Conservation (phyloP, 768 basidiomycete genomes). For the Suillus subalutaceus region DNA sequence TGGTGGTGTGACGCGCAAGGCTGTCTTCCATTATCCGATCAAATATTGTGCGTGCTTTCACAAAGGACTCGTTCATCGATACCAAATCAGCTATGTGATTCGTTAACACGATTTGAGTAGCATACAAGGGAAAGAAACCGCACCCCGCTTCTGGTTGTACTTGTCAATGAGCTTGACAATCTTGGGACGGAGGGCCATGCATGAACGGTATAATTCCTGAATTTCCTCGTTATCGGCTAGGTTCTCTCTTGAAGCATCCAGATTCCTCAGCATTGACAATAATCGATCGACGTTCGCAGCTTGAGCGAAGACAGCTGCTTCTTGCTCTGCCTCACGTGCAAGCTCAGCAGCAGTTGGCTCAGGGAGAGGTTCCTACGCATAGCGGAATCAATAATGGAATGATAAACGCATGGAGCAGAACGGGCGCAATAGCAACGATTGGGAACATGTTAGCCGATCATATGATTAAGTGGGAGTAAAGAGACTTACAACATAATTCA, state of each 20-base stretch:
- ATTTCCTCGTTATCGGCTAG: conserved; percentile 92
- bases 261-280: conserved; percentile 67
- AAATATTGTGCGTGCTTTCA: conserved; percentile 86
- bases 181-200: conserved; percentile 89
- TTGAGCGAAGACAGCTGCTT: conserved; percentile 86
- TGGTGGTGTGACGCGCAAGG: conserved; percentile 69
- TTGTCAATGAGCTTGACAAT: conserved; percentile 97
- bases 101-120: conserved; percentile 2
- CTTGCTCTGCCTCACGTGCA: conserved; percentile 81
- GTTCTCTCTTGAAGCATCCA: conserved; percentile 80
- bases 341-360: conserved; percentile 80
- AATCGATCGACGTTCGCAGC: conserved; percentile 84
- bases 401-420: neutral
- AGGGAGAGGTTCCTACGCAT: conserved; percentile 73
- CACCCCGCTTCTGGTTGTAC: conserved; percentile 90
- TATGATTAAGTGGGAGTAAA: neutral
- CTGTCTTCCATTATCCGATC: conserved; percentile 95
- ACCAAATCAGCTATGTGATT: conserved; percentile 77
- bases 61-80: conserved; percentile 93
- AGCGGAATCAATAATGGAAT: conserved; percentile 1
- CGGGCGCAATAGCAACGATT: neutral
- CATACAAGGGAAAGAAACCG: conserved; percentile 11
- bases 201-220: conserved; percentile 86
- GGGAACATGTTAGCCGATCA: neutral
- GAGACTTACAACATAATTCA: conserved; percentile 86